Evolutionary conservation across 1,284 basidiomycete species (phyloP).

Genomic region (Kwoniella shivajii): DNA sequence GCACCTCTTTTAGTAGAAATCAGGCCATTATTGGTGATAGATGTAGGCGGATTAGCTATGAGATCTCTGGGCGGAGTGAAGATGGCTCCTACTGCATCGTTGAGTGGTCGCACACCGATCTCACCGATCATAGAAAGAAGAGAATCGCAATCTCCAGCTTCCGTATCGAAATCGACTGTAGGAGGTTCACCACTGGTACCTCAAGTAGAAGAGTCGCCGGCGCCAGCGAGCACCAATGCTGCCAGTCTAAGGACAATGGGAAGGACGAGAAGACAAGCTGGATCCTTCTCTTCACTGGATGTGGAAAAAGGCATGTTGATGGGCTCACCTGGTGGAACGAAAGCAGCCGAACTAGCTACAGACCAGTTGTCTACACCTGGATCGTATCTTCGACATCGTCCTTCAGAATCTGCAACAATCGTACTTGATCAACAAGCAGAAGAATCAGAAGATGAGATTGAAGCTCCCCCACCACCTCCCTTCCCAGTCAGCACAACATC

Average conservation of each 20-base stretch:
- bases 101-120: conserved; percentile 48
- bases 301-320: conserved; percentile 82
- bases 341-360: conserved; percentile 7
- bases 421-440: conserved; percentile 21
- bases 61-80: conserved; percentile 26
- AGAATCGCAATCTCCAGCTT: conserved; percentile 47
- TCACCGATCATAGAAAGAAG: conserved; percentile 53
- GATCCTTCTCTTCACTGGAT: conserved; percentile 89
- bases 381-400: conserved; percentile 26
- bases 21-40: conserved; percentile 64
- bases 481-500: conserved; percentile 7
- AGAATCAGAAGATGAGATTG: conserved; percentile 19
- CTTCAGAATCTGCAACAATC: conserved; percentile 31
- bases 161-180: conserved; percentile 21
- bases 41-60: conserved; percentile 48
- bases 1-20: conserved; percentile 72
- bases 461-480: conserved; percentile 3
- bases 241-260: conserved; percentile 9
- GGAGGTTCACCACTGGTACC: conserved; percentile 23
- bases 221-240: conserved; percentile 26
- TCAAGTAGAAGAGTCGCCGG: conserved; percentile 35
- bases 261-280: conserved; percentile 72
- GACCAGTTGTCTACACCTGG: conserved; percentile 10
- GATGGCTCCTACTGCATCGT: conserved; percentile 29
- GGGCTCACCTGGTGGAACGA: conserved; percentile 54